A percentile compares a stretch with the other conserved stretches of the same genome.
These are phyloP conservation scores for Globisporangium alternatum DNA, from an alignment of 352 stramenopile species.

Conservation along the genomic window DNA sequence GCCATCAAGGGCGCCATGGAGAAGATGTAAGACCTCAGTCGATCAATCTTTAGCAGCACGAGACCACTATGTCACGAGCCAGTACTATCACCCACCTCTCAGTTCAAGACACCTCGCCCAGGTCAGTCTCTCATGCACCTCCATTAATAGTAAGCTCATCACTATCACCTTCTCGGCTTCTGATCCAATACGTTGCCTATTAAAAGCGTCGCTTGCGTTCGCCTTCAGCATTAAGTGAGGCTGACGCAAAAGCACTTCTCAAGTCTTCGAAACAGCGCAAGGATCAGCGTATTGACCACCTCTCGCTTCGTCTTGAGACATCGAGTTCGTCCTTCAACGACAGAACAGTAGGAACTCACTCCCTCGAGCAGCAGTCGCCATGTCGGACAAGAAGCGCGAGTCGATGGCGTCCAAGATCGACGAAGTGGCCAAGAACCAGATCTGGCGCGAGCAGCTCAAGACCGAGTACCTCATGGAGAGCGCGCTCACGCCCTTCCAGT, in stretches of 20 bases:
- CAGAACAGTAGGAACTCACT: not conserved
- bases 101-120: too few relatives aligned
- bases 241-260: not conserved
- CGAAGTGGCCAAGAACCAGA: conserved; percentile 84
- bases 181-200: not conserved
- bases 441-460: conserved; percentile 86
- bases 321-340: too few relatives aligned
- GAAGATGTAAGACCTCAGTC: conserved; percentile 46
- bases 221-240: too few relatives aligned
- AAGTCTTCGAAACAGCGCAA: not conserved
- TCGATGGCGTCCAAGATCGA: conserved; percentile 80
- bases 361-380: conserved; percentile 14
- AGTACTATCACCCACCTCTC: not conserved
- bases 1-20: conserved; percentile 81
- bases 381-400: conserved; percentile 76
- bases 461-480: conserved; percentile 81
- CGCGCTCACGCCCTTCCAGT: conserved; percentile 71
- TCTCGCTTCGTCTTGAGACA: not conserved
- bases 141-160: conserved; percentile 4
- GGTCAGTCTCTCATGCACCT: not conserved
- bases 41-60: too few relatives aligned
- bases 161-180: not conserved
- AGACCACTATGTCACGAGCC: not conserved
- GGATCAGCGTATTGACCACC: not conserved
- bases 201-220: not conserved